phyloP scores from a whole-genome alignment of 768 basidiomycete species.

The Leccinellum albellum region DNA sequence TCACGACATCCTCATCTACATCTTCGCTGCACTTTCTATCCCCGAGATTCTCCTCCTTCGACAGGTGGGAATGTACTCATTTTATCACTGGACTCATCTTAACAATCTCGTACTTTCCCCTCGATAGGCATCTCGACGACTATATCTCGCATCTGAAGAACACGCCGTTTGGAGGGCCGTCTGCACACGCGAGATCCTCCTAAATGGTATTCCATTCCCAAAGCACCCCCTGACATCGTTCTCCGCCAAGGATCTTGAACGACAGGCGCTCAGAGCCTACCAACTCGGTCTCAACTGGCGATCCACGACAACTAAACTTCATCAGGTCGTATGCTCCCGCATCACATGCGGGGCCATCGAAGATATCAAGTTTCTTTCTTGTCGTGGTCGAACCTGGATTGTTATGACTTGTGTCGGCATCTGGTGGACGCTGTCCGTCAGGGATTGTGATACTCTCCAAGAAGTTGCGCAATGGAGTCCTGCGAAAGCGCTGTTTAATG shows the following conservation, averaged over 20 bases:
- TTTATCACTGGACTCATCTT: not conserved
- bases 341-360: conserved; percentile 44
- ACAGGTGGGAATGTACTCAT: conserved; percentile 32
- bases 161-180: conserved; percentile 58
- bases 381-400: conserved; percentile 40
- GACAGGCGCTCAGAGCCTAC: conserved; percentile 41
- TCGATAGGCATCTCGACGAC: conserved; percentile 49
- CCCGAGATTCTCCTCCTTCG: conserved; percentile 41
- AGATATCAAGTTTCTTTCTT: conserved; percentile 52
- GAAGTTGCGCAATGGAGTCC: conserved; percentile 49
- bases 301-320: conserved; percentile 17
- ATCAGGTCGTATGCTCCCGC: conserved; percentile 14
- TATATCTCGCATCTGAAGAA: conserved; percentile 41
- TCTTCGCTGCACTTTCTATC: conserved; percentile 36
- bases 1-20: conserved; percentile 37
- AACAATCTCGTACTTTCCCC: not conserved
- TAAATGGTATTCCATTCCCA: conserved; percentile 50
- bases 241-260: conserved; percentile 43
- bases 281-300: conserved; percentile 50
- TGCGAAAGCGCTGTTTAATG: conserved; percentile 49
- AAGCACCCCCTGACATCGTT: conserved; percentile 33
- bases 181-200: conserved; percentile 41
- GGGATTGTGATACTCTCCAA: conserved; percentile 39
- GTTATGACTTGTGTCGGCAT: conserved; percentile 55
- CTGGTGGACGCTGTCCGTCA: conserved; percentile 56